Percentiles rank a stretch among this genome's conserved stretches.
Evolutionary conservation across 2,329 filamentous ascomycete genomes (phyloP).

Genomic region (Thermomyces lanuginosus): DNA sequence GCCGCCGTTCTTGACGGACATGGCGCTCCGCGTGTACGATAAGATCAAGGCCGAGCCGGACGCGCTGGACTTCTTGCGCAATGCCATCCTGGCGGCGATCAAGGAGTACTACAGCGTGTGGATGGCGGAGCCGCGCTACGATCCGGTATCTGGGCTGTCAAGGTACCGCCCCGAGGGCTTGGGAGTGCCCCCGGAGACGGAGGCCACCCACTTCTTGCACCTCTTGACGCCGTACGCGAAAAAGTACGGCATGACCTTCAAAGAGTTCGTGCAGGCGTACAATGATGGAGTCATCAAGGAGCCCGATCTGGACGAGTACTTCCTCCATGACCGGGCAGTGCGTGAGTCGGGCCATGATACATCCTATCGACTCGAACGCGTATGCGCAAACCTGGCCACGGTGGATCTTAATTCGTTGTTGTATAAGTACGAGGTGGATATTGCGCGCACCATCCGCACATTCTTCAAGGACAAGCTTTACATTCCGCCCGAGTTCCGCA

Average conservation of each 20-base stretch:
- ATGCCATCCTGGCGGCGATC: constrained; percentile 74
- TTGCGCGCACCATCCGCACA: constrained; percentile 67
- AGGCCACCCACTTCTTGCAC: constrained; percentile 72
- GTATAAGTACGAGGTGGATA: constrained; percentile 95
- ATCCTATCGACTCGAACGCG: constrained; percentile 75
- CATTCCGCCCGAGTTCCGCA: constrained; percentile 71
- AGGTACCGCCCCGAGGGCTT: constrained; percentile 69
- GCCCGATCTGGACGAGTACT: constrained; percentile 86
- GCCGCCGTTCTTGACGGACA: constrained; percentile 92
- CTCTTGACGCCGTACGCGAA: constrained; percentile 65
- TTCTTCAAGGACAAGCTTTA: constrained; percentile 67
- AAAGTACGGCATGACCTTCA: constrained; percentile 67
- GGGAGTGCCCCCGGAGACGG: constrained; percentile 82
- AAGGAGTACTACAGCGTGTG: constrained; percentile 92
- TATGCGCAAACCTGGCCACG: constrained; percentile 77
- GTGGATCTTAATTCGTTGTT: constrained; percentile 88
- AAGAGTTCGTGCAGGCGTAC: constrained; percentile 77
- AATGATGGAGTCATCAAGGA: constrained; percentile 61
- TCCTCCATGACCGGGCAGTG: constrained; percentile 86
- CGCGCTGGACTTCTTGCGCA: constrained; percentile 63
- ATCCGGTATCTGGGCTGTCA: constrained; percentile 62
- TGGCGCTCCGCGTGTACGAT: constrained; percentile 86
- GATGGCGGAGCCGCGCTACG: constrained; percentile 61
- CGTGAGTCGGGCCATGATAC: constrained; percentile 96
- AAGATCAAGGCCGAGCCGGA: constrained; percentile 76